phyloP scores from a whole-genome alignment of 2,329 filamentous ascomycete species.

The Graphium sp. region DNA sequence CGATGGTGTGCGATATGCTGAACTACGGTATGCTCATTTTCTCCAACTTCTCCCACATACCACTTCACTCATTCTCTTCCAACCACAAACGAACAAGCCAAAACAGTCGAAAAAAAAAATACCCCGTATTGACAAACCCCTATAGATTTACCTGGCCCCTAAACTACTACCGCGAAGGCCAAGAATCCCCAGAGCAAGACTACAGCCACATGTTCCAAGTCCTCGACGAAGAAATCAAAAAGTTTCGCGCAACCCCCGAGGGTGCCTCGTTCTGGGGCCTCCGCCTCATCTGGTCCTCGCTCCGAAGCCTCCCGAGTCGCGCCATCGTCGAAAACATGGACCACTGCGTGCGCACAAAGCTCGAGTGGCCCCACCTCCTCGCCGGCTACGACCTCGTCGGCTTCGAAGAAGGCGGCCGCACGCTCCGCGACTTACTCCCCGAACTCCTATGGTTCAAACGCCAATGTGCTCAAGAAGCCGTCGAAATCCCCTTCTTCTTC shows the following conservation, averaged over 20 bases:
- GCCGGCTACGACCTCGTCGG: slow-evolving; percentile 83
- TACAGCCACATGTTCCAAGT: slow-evolving; percentile 54
- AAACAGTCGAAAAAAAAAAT: too few species aligned
- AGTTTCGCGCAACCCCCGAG: slow-evolving; percentile 55
- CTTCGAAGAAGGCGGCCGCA: slow-evolving; percentile 65
- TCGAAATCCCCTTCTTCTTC: slow-evolving; percentile 89
- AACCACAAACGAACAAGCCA: too few species aligned
- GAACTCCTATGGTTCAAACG: slow-evolving; percentile 91
- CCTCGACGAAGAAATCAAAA: slow-evolving; percentile 60
- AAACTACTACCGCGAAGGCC: slow-evolving; percentile 48
- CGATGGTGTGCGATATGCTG: slow-evolving; percentile 75
- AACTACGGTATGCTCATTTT: slow-evolving; percentile 36
- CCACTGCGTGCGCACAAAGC: slow-evolving; percentile 68
- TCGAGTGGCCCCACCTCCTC: slow-evolving; percentile 61
- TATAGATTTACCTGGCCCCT: slow-evolving; percentile 52
- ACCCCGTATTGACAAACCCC: too few species aligned
- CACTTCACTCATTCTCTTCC: neutral
- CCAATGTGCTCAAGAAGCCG: slow-evolving; percentile 57
- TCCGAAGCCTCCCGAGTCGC: slow-evolving; percentile 47
- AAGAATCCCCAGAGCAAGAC: slow-evolving; percentile 48
- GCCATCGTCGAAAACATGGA: slow-evolving; percentile 69
- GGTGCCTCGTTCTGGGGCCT: slow-evolving; percentile 71
- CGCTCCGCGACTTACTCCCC: slow-evolving; percentile 61
- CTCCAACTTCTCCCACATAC: neutral
- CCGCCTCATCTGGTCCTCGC: slow-evolving; percentile 68